Evolutionary conservation across 768 basidiomycete species (phyloP), one percentile per base, ranked within the genome.

Genomic region (Naganishia kalamii): DNA sequence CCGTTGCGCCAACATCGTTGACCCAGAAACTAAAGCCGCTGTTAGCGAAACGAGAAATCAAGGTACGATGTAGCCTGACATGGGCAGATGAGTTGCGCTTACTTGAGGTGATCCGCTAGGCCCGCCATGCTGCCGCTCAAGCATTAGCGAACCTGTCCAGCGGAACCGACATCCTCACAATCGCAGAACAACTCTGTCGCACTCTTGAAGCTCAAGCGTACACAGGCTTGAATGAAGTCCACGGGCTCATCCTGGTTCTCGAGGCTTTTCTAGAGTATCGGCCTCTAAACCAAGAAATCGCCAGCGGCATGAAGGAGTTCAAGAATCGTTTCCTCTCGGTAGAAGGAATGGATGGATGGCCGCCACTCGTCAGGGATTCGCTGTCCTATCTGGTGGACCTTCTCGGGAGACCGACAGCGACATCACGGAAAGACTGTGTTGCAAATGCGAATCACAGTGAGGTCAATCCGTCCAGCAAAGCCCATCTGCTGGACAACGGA

Each of bases 91-190:
- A 44, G 29, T 21, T 17, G 27, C 21, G 21, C 11, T 12, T 23
- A 11, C 33, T 32, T n/a, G 21, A 21, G 2, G 35, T 32, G n/a
- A 23, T 21, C 30, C 35, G 6, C 8, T 46, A 65, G 64, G 46
- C 54, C 12, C 64, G 64, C 10, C 64, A 65, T 35, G 54, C 46
- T n/a, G 52, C 64, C 33, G 64, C 64, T 11, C 52, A 65, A 27
- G 54, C 64, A 10, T 13, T 48, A 10, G 52, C 64, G 5, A 65
- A 54, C 33, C 44, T 65, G 7, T 12, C 29, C n/a, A 23, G 19
- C 29, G 17, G 8, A 3, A 6, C 44, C 23, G 54, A 17, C 12
- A 27, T 46, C 19, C 13, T 29, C 46, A 43, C 17, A 10, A 23
- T 61, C 23, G 60, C 43, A 10, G 27, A 32, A 13, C 15, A 25